Conservation (phyloP, 75 land plant genomes). For the Pinus albicaulis region DNA sequence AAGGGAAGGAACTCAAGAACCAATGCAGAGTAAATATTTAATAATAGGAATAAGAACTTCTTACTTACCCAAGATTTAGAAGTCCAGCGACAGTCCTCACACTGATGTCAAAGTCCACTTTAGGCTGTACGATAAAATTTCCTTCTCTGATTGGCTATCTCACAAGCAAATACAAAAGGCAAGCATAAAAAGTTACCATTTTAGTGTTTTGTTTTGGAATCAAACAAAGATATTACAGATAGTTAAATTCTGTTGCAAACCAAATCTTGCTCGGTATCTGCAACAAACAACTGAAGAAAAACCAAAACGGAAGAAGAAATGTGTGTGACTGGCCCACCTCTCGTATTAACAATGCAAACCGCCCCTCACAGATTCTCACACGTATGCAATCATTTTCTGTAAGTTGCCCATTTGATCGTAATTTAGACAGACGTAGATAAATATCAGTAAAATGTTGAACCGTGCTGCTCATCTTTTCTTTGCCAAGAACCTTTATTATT, state of each 20-base stretch:
- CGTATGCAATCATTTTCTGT: slow-evolving; percentile 93
- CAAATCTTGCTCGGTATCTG: neutral
- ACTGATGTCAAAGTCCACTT: slow-evolving; percentile 99
- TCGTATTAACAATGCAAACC: slow-evolving; percentile 94
- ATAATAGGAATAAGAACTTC: neutral
- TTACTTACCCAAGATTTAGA: slow-evolving; percentile 83
- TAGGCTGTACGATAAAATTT: slow-evolving; percentile 94
- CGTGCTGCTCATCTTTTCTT: slow-evolving; percentile 76
- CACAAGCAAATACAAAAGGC: neutral
- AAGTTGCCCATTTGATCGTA: slow-evolving; percentile 66
- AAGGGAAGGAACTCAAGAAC: neutral
- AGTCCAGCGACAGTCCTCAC: slow-evolving; percentile 97
- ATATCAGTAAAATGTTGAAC: slow-evolving; percentile 92
- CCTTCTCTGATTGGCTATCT: slow-evolving; percentile 95
- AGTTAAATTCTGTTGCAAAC: neutral
- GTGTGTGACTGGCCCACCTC: slow-evolving; percentile 56
- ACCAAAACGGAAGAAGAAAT: neutral
- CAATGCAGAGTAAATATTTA: neutral
- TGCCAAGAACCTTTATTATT: slow-evolving; percentile 72
- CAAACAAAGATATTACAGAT: neutral
- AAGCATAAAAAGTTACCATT: neutral
- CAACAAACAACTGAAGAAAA: slow-evolving; percentile 1
- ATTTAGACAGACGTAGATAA: slow-evolving; percentile 77
- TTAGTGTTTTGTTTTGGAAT: neutral
- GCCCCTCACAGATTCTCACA: slow-evolving; percentile 96